A percentile compares a stretch with the other conserved stretches of the same genome.
These are phyloP conservation scores for Panicum hallii DNA, from an alignment of 202 grass and related monocot genomes.

Conservation along the genomic window DNA sequence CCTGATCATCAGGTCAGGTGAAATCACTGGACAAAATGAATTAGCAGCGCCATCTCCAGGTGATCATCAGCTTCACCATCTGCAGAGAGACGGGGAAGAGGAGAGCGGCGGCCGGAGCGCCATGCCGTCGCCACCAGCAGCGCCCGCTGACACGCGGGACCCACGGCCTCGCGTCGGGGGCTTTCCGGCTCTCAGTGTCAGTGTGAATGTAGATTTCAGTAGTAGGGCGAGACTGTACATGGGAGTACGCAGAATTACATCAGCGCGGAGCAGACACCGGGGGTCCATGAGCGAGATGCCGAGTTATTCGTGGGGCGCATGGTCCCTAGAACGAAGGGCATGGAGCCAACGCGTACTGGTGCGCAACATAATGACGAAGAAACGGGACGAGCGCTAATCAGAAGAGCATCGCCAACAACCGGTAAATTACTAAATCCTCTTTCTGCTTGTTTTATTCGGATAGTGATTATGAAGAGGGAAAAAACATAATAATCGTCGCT, in stretches of 20 bases:
- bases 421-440: background rate
- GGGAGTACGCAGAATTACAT: background rate
- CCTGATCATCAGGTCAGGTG: background rate
- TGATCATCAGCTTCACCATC: too few relatives aligned
- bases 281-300: slow-evolving; percentile 12
- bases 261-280: background rate
- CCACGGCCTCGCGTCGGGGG: background rate
- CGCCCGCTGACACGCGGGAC: background rate
- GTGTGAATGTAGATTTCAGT: background rate
- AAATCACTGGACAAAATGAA: background rate
- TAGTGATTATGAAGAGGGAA: background rate
- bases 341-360: slow-evolving; percentile 34
- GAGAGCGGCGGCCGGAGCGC: too few relatives aligned
- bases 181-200: background rate
- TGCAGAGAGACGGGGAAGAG: too few relatives aligned
- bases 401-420: background rate
- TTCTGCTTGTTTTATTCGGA: background rate
- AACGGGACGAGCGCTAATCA: background rate
- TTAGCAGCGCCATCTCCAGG: too few relatives aligned
- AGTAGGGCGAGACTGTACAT: background rate
- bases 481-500: background rate
- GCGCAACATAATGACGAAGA: slow-evolving; percentile 35
- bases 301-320: slow-evolving; percentile 44
- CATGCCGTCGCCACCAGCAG: background rate
- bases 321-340: slow-evolving; percentile 19